Base-by-base conservation (phyloP, 768 basidiomycete species). In the Leccinum arenicola region DNA sequence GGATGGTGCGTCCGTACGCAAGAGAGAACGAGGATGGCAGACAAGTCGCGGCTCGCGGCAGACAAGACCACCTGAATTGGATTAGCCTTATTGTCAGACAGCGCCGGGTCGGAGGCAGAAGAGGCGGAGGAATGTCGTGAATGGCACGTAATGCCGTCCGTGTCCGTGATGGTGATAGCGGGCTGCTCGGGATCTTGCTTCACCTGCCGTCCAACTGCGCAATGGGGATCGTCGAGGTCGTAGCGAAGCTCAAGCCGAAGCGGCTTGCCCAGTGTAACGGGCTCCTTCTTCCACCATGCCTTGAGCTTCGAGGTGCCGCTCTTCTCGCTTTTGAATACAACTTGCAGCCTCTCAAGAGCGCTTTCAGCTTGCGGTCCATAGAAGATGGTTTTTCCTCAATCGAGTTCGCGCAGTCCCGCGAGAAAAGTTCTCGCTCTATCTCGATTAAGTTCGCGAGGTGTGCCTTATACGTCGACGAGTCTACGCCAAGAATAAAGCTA, bases 281-380 rank as follows among this genome's bases (percentile, higher is more conserved):
- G 76, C 61, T 86, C 86, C 61, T 81, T 83, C 72, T 80, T 84
- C 66, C 85, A 72, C 88, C 88, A 89, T 5, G 81, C 77, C 63
- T 83, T 86, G 49, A 89, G 68, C 61, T 78, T 82, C 50, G 80
- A 77, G 5, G 81, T 73, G 14, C 80, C 77, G 15, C 74, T 67
- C 19, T 68, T 68, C 54, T 73, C 72, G 14, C 54, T 51, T 62
- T 74, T 73, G 33, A 48, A 49, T 72, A 57, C 38, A 77, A 73
- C 51, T 75, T 78, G 66, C 78, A 75, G 49, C 74, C 77, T 64
- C 78, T 81, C 58, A 78, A 60, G 33, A 79, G 70, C 15, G 74
- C 74, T 62, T 78, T 79, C 12, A 82, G 65, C 62, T 70, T 77
- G 49, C 70, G 67, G 27, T 79, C 78, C 61, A 73, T 71, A 49